These are phyloP conservation scores for Oryza longistaminata DNA, from an alignment of 176 grass and related monocot species.

Conservation along the genomic window DNA sequence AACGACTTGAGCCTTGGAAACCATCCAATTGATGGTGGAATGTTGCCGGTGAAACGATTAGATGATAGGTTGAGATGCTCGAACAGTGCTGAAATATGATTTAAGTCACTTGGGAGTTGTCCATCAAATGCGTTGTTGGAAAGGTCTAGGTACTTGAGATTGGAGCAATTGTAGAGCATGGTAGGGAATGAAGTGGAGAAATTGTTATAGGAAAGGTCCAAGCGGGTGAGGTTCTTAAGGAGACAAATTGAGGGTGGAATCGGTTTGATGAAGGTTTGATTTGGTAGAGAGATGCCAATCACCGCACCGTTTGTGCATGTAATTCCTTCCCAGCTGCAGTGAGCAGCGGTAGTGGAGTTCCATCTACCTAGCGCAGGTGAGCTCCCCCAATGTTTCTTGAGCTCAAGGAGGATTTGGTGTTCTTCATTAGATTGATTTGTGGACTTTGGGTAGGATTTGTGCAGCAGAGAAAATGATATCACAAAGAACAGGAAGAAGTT, in stretches of 20 bases:
- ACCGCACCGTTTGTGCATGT: too few species aligned
- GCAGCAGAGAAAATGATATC: too few species aligned
- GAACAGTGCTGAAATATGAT: constrained; percentile 27
- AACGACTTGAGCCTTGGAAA: constrained; percentile 37
- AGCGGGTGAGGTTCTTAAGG: constrained; percentile 25
- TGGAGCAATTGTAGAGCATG: constrained; percentile 45
- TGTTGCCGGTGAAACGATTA: constrained; percentile 41
- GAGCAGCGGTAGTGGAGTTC: too few species aligned
- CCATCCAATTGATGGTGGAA: constrained; percentile 46
- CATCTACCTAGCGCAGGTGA: too few species aligned
- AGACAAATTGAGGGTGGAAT: constrained; percentile 51
- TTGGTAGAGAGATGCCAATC: constrained; percentile 3
- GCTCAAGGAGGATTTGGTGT: too few species aligned
- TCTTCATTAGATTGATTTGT: too few species aligned
- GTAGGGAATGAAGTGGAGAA: constrained; percentile 46
- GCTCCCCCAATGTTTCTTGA: too few species aligned
- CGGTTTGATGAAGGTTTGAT: not conserved
- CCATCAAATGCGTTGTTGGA: constrained; percentile 61
- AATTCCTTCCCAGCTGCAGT: too few species aligned
- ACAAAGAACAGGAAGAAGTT: too few species aligned
- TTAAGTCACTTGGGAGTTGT: constrained; percentile 32
- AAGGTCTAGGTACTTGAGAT: constrained; percentile 36
- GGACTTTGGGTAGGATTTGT: too few species aligned
- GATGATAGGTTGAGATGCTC: constrained; percentile 40
- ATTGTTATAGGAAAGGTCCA: constrained; percentile 51